Evolutionary conservation across 371 early-diverging fungal genomes (phyloP).

Genomic region (Capillidium heterosporum): DNA sequence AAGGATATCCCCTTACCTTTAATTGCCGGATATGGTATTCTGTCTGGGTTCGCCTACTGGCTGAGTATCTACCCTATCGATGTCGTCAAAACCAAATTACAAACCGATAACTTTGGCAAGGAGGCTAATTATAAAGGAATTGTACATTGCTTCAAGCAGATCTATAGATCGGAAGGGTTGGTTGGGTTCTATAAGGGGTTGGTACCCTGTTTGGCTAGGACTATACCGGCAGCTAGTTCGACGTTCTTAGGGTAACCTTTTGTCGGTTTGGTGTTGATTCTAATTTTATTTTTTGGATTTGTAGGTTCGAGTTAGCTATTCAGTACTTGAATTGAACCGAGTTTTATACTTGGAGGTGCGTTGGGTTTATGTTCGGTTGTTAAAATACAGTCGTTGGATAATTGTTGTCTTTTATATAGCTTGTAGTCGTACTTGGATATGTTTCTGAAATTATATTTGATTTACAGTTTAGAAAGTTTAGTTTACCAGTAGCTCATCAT

Average conservation of each 20-base stretch:
- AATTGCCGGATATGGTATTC: slow-evolving; percentile 46
- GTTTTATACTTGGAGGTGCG: too few species aligned
- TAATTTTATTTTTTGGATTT: not conserved
- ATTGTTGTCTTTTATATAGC: too few species aligned
- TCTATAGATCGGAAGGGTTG: slow-evolving; percentile 39
- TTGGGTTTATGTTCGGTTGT: too few species aligned
- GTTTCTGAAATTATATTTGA: too few species aligned
- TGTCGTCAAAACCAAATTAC: slow-evolving; percentile 56
- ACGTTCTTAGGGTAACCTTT: slow-evolving; percentile 34
- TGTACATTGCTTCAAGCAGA: slow-evolving; percentile 46
- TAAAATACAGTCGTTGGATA: too few species aligned
- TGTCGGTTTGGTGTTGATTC: not conserved
- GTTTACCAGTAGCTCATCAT: too few species aligned
- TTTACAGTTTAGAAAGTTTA: too few species aligned
- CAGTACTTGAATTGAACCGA: too few species aligned
- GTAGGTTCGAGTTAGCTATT: slow-evolving; percentile 19
- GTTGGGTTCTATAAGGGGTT: slow-evolving; percentile 69
- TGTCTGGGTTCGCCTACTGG: slow-evolving; percentile 66
- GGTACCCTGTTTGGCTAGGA: slow-evolving; percentile 62
- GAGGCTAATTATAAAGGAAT: slow-evolving; percentile 33
- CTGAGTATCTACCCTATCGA: slow-evolving; percentile 55
- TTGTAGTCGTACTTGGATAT: too few species aligned
- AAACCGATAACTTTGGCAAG: slow-evolving; percentile 48
- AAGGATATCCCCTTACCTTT: slow-evolving; percentile 38
- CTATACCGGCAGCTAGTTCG: slow-evolving; percentile 72